Evolutionary conservation across 345 rosid genomes (phyloP).

Genomic region (Euclidium syriacum): DNA sequence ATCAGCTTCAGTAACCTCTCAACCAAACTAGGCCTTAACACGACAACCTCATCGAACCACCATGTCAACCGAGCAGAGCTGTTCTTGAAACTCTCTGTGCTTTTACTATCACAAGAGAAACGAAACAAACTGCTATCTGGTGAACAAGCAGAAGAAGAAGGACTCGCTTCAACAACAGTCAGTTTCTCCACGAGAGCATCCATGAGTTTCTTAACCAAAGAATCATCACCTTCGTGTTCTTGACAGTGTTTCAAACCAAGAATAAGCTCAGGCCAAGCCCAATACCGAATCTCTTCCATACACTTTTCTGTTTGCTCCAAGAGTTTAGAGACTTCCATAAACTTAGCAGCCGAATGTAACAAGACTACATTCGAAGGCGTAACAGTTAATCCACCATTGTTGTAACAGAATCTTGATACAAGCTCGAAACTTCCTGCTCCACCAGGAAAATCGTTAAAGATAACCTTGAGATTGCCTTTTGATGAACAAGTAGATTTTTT

Average conservation of each 20-base stretch:
- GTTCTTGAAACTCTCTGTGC: conserved; percentile 82
- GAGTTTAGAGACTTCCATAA: conserved; percentile 63
- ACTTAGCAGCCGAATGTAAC: conserved; percentile 64
- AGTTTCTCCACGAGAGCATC: conserved; percentile 62
- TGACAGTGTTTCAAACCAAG: conserved; percentile 64
- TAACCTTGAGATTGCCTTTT: conserved; percentile 48
- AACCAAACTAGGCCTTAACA: conserved; percentile 39
- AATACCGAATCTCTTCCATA: conserved; percentile 53
- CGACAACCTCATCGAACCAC: conserved; percentile 86
- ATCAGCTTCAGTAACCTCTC: conserved; percentile 44
- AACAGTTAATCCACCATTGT: conserved; percentile 42
- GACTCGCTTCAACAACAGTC: conserved; percentile 58
- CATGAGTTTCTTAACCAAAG: conserved; percentile 46
- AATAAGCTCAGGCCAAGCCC: conserved; percentile 85
- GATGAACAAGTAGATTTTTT: conserved; percentile 46
- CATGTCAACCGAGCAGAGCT: conserved; percentile 45
- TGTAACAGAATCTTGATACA: conserved; percentile 76
- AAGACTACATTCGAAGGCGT: conserved; percentile 49
- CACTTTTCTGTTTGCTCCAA: conserved; percentile 58
- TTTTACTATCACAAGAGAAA: conserved; percentile 70
- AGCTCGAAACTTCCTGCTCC: conserved; percentile 76
- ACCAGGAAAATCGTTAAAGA: conserved; percentile 87
- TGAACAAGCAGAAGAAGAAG: conserved; percentile 68
- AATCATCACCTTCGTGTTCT: conserved; percentile 35
- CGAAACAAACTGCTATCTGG: conserved; percentile 70